Conservation (phyloP, 2,329 filamentous ascomycete species). For the Metarhizium anisopliae region DNA sequence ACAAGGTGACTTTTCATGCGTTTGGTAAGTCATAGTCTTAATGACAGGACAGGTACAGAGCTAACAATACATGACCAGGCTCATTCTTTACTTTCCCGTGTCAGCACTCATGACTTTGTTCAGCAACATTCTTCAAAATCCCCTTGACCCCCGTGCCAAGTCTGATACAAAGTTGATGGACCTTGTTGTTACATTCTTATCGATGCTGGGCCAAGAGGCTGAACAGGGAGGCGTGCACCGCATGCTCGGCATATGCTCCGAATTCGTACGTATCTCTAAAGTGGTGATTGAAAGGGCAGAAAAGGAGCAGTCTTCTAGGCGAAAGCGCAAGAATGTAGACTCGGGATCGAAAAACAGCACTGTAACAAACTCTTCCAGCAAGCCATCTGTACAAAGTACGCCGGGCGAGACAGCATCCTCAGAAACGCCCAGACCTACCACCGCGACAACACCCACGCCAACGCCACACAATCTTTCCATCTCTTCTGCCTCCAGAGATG, state of each 20-base stretch:
- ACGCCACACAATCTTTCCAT: slow-evolving; percentile 3
- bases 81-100: slow-evolving; percentile 94
- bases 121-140: slow-evolving; percentile 93
- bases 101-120: slow-evolving; percentile 92
- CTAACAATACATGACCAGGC: slow-evolving; percentile 34
- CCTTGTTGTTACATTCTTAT: slow-evolving; percentile 84
- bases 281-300: slow-evolving; percentile 87
- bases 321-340: slow-evolving; percentile 74
- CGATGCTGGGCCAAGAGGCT: slow-evolving; percentile 79
- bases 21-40: slow-evolving; percentile 60
- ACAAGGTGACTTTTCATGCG: slow-evolving; percentile 86
- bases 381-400: not conserved
- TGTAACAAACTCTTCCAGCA: slow-evolving; percentile 1
- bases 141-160: slow-evolving; percentile 76
- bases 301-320: slow-evolving; percentile 67
- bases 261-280: slow-evolving; percentile 90
- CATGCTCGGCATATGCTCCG: slow-evolving; percentile 89
- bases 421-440: slow-evolving; percentile 6
- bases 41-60: not conserved
- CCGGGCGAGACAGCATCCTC: not conserved
- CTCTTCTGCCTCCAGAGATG: slow-evolving; percentile 1
- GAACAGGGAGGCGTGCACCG: slow-evolving; percentile 85
- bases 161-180: slow-evolving; percentile 89
- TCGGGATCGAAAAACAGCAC: slow-evolving; percentile 9
- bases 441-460: slow-evolving; percentile 1